A percentile compares a stretch with the other conserved stretches of the same genome.
Evolutionary conservation across 805 yeast genomes (phyloP).

Genomic region (Saturnispora bothae): DNA sequence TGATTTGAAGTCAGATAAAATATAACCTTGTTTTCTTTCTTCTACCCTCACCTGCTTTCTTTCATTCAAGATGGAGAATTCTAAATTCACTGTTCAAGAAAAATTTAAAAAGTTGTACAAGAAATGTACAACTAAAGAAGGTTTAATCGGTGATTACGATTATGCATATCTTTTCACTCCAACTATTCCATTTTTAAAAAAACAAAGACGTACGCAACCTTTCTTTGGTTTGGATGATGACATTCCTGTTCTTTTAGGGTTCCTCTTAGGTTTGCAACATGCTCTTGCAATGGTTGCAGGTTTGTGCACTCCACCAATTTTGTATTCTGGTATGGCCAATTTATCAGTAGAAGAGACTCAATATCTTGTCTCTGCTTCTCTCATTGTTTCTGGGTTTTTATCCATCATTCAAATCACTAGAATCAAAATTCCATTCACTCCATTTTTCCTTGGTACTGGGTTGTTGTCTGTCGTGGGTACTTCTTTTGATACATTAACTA

Average conservation of each 20-base stretch:
- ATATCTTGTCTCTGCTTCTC: constrained; percentile 59
- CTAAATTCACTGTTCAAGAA: too few relatives aligned
- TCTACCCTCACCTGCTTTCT: too few relatives aligned
- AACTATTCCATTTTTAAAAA: constrained; percentile 53
- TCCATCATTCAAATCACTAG: constrained; percentile 73
- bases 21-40: too few relatives aligned
- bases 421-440: constrained; percentile 63
- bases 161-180: constrained; percentile 76
- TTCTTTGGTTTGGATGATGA: constrained; percentile 74
- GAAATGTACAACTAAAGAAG: constrained; percentile 56
- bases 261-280: constrained; percentile 79
- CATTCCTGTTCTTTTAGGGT: constrained; percentile 72
- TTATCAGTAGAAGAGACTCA: constrained; percentile 40
- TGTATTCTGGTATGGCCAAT: constrained; percentile 57
- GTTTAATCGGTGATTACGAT: constrained; percentile 81
- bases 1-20: too few relatives aligned
- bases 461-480: constrained; percentile 85
- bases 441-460: constrained; percentile 79
- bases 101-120: constrained; percentile 7
- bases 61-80: too few relatives aligned
- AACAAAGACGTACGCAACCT: constrained; percentile 50
- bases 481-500: constrained; percentile 78
- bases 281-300: constrained; percentile 89
- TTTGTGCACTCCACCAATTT: constrained; percentile 71
- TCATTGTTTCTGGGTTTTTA: constrained; percentile 61